These are phyloP conservation scores for Salinomyces thailandicus DNA, from an alignment of 2,329 filamentous ascomycete genomes.

Conservation along the genomic window DNA sequence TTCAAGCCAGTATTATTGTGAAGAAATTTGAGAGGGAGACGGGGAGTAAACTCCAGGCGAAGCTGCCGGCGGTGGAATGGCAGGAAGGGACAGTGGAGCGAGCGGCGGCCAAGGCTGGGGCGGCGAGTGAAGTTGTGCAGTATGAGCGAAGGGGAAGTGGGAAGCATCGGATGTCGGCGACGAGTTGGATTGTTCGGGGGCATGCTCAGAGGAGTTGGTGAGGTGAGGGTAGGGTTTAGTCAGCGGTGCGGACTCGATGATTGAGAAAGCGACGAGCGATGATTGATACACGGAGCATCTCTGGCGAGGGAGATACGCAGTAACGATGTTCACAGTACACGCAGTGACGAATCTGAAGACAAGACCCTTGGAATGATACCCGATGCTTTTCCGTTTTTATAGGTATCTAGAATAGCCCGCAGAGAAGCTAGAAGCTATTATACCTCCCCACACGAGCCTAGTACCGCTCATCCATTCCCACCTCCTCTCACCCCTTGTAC, in stretches of 20 bases:
- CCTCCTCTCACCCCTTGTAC: not conserved
- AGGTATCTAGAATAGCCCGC: too few species aligned
- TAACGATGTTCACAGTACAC: too few species aligned
- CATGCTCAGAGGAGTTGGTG: not conserved
- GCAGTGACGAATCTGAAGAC: too few species aligned
- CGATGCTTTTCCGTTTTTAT: too few species aligned
- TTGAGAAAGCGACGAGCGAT: too few species aligned
- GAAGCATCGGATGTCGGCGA: not conserved
- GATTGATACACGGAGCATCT: conserved; percentile 1
- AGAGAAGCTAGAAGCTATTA: too few species aligned
- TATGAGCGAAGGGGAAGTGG: not conserved
- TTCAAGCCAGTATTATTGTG: conserved; percentile 30
- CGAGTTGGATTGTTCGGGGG: not conserved
- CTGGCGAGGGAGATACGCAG: too few species aligned
- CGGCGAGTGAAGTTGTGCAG: not conserved
- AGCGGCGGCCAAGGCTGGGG: not conserved
- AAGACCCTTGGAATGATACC: too few species aligned
- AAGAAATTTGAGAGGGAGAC: conserved; percentile 18
- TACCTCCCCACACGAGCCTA: too few species aligned
- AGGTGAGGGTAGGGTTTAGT: too few species aligned
- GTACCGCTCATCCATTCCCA: too few species aligned
- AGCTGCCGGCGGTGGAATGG: not conserved
- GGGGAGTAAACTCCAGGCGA: not conserved
- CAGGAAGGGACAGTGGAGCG: not conserved
- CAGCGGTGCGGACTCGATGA: too few species aligned